These are phyloP conservation scores for Vitis rotundifolia DNA, from an alignment of 164 flowering plant genomes.

Conservation along the genomic window DNA sequence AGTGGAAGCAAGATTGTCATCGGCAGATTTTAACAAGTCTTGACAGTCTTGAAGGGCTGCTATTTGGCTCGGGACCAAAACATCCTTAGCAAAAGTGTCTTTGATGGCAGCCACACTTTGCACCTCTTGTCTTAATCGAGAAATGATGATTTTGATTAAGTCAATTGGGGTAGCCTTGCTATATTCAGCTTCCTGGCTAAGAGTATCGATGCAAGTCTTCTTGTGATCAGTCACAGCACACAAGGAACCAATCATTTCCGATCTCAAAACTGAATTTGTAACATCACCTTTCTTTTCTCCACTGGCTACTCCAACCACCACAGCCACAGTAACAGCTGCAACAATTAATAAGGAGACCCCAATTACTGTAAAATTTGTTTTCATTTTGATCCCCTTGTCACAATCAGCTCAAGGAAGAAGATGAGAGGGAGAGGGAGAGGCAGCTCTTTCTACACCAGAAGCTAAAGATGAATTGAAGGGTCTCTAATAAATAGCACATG, in stretches of 20 bases:
- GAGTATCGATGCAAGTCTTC: not conserved
- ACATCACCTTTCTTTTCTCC: no score
- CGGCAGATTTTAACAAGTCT: constrained; percentile 39
- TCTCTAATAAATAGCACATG: no score
- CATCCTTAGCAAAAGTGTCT: no score
- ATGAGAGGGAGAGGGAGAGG: no score
- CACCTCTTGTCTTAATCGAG: no score
- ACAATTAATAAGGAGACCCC: not conserved
- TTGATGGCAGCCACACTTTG: no score
- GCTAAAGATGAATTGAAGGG: no score
- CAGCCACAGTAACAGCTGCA: constrained; percentile 1
- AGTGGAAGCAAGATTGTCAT: constrained; percentile 38
- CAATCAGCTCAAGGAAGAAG: not conserved
- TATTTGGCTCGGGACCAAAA: no score
- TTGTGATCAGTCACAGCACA: constrained; percentile 5
- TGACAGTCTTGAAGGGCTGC: constrained; percentile 35
- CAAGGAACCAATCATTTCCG: not conserved
- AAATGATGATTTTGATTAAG: no score
- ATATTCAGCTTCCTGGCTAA: not conserved
- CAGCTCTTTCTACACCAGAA: no score
- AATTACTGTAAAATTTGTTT: not conserved
- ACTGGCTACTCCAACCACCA: not conserved
- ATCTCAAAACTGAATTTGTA: not conserved
- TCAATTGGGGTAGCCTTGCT: no score
- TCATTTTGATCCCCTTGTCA: not conserved